Evolutionary conservation across 768 basidiomycete genomes (phyloP).

Genomic region (Kwoniella dejecticola): DNA sequence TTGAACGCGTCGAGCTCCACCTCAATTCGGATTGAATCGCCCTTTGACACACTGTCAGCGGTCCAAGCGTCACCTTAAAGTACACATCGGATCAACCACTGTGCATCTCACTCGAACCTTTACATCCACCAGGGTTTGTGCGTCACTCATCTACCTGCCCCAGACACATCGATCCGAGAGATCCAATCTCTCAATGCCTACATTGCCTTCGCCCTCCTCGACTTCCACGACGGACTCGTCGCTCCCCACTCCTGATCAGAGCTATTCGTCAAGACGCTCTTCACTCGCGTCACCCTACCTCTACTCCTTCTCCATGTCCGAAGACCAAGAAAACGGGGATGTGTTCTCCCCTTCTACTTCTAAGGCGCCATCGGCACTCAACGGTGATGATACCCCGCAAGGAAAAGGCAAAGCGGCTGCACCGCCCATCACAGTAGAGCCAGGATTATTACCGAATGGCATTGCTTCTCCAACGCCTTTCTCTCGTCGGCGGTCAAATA

Average conservation of each 20-base stretch:
- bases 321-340: constrained; percentile 4
- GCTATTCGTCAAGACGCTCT: constrained; percentile 18
- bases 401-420: constrained; percentile 1
- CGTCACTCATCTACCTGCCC: too few species aligned
- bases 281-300: constrained; percentile 14
- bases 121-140: too few species aligned
- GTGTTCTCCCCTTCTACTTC: constrained; percentile 5
- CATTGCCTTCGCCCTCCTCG: constrained; percentile 17
- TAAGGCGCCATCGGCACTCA: not conserved
- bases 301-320: constrained; percentile 4
- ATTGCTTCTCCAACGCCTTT: constrained; percentile 21
- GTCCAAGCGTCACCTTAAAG: too few species aligned
- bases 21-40: too few species aligned
- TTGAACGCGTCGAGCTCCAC: too few species aligned
- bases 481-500: constrained; percentile 14
- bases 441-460: not conserved
- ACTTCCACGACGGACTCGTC: constrained; percentile 17
- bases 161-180: not conserved
- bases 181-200: constrained; percentile 3
- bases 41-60: too few species aligned
- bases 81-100: too few species aligned
- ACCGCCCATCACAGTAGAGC: not conserved
- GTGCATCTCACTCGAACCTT: too few species aligned
- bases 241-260: constrained; percentile 29
- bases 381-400: constrained; percentile 2